Conservation (phyloP, 148 eudicot genomes). For the Cornus controversa region DNA sequence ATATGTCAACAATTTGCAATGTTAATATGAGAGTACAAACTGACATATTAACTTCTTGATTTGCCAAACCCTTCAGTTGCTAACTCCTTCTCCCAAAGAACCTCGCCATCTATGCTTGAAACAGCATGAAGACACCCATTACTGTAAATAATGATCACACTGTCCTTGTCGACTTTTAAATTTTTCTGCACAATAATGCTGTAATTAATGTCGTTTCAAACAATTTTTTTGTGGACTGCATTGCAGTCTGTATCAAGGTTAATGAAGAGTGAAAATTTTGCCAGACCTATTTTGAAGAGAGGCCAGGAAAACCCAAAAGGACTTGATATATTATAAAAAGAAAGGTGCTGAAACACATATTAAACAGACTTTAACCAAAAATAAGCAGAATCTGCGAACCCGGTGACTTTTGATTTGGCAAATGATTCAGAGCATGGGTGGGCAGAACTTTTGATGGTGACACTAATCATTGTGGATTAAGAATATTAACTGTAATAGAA, state of each 20-base stretch:
- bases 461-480: neutral
- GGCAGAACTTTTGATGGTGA: neutral
- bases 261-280: neutral
- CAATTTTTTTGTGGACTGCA: neutral
- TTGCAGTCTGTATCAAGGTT: neutral
- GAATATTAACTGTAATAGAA: neutral
- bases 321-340: neutral
- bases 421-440: neutral
- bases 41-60: slow-evolving; percentile 4
- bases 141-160: slow-evolving; percentile 64
- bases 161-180: slow-evolving; percentile 69
- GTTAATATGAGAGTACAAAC: slow-evolving; percentile 1
- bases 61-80: slow-evolving; percentile 63
- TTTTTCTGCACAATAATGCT: slow-evolving; percentile 48
- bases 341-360: too few species aligned
- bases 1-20: slow-evolving; percentile 6
- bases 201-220: slow-evolving; percentile 2
- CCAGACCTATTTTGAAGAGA: neutral
- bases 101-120: slow-evolving; percentile 88
- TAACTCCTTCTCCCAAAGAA: slow-evolving; percentile 72
- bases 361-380: neutral
- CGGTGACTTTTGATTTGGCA: neutral
- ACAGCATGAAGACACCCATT: slow-evolving; percentile 77
- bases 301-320: neutral
- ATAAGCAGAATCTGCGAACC: neutral